These are phyloP conservation scores for Penicillium atrosanguineum DNA, from an alignment of 495 filamentous ascomycete genomes.

Conservation along the genomic window DNA sequence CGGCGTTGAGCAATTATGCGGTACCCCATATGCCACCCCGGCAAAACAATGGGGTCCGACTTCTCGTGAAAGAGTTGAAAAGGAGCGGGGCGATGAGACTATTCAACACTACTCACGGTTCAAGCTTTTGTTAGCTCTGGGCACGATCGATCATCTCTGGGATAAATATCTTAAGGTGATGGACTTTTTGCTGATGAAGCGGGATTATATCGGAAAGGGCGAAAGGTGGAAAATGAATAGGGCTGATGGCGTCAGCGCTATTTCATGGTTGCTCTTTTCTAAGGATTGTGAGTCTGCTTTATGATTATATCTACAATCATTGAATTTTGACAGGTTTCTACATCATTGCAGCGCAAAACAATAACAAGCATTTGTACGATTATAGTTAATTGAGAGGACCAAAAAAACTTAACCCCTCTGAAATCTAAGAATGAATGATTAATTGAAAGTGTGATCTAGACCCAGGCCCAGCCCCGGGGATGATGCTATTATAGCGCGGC, in stretches of 20 bases:
- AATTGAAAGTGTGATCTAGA: not conserved
- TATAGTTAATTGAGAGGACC: too few relatives aligned
- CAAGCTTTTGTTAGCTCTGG: not conserved
- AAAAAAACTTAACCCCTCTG: too few relatives aligned
- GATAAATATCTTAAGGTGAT: slow-evolving; percentile 4
- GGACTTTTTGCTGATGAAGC: slow-evolving; percentile 11
- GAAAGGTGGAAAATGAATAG: not conserved
- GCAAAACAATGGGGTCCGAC: slow-evolving; percentile 12
- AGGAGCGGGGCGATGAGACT: slow-evolving; percentile 8
- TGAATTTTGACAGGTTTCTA: not conserved
- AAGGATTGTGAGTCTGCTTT: too few relatives aligned
- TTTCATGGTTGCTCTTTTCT: too few relatives aligned
- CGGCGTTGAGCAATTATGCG: slow-evolving; percentile 14
- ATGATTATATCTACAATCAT: not conserved
- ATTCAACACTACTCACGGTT: slow-evolving; percentile 8
- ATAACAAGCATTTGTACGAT: too few relatives aligned
- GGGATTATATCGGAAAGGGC: slow-evolving; percentile 1
- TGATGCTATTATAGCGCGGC: not conserved
- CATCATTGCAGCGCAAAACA: too few relatives aligned
- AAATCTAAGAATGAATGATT: too few relatives aligned
- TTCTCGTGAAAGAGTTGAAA: slow-evolving; percentile 4
- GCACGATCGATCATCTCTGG: slow-evolving; percentile 6
- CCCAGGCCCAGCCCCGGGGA: not conserved
- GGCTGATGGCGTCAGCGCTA: not conserved
- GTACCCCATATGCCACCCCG: slow-evolving; percentile 10